These are phyloP conservation scores for Ustilago hordei DNA, from an alignment of 1,284 basidiomycete species.

Conservation along the genomic window DNA sequence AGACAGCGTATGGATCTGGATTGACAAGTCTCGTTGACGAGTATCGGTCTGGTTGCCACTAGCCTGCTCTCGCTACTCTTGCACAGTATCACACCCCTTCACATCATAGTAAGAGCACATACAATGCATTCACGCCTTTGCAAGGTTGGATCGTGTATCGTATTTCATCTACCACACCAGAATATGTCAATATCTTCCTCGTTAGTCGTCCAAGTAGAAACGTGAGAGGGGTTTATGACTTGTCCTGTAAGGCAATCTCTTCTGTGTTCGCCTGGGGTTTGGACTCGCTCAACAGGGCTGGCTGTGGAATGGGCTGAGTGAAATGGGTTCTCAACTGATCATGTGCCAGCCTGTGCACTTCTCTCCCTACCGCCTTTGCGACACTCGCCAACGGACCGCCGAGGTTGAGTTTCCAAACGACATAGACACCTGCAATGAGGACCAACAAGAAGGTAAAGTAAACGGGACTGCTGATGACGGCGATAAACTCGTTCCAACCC, in stretches of 20 bases:
- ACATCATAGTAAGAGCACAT: too few species aligned
- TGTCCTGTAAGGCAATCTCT: slow-evolving; percentile 44
- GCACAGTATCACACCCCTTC: too few species aligned
- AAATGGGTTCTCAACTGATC: slow-evolving; percentile 64
- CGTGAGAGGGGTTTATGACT: slow-evolving; percentile 6
- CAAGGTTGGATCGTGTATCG: too few species aligned
- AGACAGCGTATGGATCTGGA: too few species aligned
- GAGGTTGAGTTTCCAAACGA: slow-evolving; percentile 62
- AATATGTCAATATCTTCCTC: too few species aligned
- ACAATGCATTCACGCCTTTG: too few species aligned
- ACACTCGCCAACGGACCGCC: slow-evolving; percentile 59
- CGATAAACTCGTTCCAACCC: slow-evolving; percentile 98
- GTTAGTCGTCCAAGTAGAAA: not conserved
- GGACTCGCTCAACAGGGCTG: slow-evolving; percentile 20
- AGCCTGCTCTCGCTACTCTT: too few species aligned
- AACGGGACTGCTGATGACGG: slow-evolving; percentile 89
- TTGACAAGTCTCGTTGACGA: too few species aligned
- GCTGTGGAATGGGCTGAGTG: slow-evolving; percentile 37
- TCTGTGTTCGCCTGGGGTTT: not conserved
- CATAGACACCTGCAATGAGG: slow-evolving; percentile 73
- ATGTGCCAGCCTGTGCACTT: slow-evolving; percentile 64
- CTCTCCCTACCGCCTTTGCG: slow-evolving; percentile 48
- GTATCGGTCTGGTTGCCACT: too few species aligned
- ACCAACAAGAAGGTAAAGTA: slow-evolving; percentile 88
- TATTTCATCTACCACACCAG: not conserved